Base-by-base conservation (phyloP, 176 grass and related monocot genomes). In the Panicum miliaceum region DNA sequence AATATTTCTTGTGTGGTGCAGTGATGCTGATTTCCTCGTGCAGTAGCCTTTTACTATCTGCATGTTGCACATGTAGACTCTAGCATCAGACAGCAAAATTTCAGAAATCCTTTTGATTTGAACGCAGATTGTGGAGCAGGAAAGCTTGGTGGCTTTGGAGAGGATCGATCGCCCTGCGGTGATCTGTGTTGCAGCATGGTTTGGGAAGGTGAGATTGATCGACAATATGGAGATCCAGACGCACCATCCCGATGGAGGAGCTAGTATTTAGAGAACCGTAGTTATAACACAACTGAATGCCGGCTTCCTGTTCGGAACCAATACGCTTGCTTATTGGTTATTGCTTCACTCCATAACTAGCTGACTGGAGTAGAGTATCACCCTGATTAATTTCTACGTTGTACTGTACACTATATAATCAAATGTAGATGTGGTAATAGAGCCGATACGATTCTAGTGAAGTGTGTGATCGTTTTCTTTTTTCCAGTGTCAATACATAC, bases 171-270 rank as follows among this genome's bases (percentile, higher is more conserved):
- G 60, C 6, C 76, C 81, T 51, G 76, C 65, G 63, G 92, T 85
- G 47, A 94, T 97, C 26, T 97, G 95, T 63, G 73, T 93, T 36
- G 90, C 95, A 0, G 87, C 90, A 68, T 97, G 88, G 90, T 94
- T 97, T 68, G 92, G 95, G 35, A 87, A 90, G 37, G 95, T 97
- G 34, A 88, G 92, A 60, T 64, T 97, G 67, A 88, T 32, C 29
- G 29, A 97, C 38, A 94, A 94, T 73, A 94, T 92, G 6, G 92
- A 97, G 78, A 94, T 97, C 12, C 41, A 84, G 71, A 25, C 29
- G 2, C 15, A 52, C 59, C 45, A 82, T 56, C 46, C 15, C 56
- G 58, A 57, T 22, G 53, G 53, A n/a, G 53, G 8, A 57, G 19
- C 5, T 54, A 54, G 18, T 54, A 7, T 20, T 54, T 1, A 20